These are phyloP conservation scores for Thalassiosira livingstoniorum DNA, from an alignment of 352 stramenopile species.

Conservation along the genomic window DNA sequence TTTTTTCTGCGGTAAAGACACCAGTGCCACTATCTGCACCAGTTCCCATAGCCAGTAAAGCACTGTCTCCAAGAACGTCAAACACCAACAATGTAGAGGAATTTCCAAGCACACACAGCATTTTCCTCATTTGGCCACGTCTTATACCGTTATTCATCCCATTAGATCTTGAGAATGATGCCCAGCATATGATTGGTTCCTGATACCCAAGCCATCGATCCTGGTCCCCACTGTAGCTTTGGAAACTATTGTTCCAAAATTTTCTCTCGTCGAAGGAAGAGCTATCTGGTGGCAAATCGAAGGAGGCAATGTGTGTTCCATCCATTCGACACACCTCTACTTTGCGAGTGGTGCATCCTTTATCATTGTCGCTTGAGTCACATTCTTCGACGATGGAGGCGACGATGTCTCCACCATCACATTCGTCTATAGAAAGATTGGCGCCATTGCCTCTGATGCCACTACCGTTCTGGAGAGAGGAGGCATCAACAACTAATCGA, in stretches of 20 bases:
- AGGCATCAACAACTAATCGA: conserved; percentile 12
- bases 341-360: conserved; percentile 6
- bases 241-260: background rate
- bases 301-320: conserved; percentile 50
- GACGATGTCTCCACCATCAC: conserved; percentile 36
- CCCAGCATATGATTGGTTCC: conserved; percentile 58
- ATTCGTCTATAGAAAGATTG: background rate
- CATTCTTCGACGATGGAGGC: conserved; percentile 33
- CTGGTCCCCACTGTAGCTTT: background rate
- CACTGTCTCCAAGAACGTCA: conserved; percentile 51
- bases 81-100: conserved; percentile 48
- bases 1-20: background rate
- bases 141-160: background rate
- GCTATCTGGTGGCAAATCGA: conserved; percentile 43
- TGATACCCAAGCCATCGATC: conserved; percentile 21
- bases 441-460: background rate
- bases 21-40: background rate
- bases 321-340: conserved; percentile 50
- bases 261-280: background rate
- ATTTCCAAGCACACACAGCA: conserved; percentile 59
- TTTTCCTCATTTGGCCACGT: conserved; percentile 23
- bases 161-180: conserved; percentile 43
- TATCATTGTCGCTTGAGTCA: background rate
- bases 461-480: no score
- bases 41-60: conserved; percentile 10